Evolutionary conservation across 306 rosid species (phyloP), one percentile per base, ranked within the genome.

Genomic region (Cajanus cajan): DNA sequence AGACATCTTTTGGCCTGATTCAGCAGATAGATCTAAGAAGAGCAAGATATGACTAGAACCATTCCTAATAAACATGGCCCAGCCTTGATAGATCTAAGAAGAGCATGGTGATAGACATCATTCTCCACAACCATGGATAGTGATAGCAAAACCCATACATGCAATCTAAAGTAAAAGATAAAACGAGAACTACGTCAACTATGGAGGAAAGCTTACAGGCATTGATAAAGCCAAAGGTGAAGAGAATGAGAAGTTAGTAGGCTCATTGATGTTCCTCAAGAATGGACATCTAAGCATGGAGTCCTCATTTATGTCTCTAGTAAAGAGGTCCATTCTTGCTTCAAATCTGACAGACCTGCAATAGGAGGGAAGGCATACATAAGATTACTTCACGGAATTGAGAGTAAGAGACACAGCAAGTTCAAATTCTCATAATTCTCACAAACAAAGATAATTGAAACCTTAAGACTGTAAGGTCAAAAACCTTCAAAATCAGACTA

Each of bases 211-310:
- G 79, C 96, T 89, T 86, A 95, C 98, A 14, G 97, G 97, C 87
- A 81, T 62, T 5, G 97, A 88, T 73, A 92, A 86, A 28, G 90
- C 90, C 94, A 95, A 40, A 61, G 98, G 85, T 5, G 97, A 84
- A 82, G 93, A 83, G 84, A 95, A 93, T 24, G 97, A 91, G 71
- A 95, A 93, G 72, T 87, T 91, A 76, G 98, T 95, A 25, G 98
- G 98, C 82, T 95, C 98, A 69, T 92, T 92, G 82, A 95, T 95
- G 92, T 95, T 95, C 84, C 98, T 88, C 90, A 95, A 79, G 89
- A 95, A 95, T 16, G 98, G 98, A 62, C 98, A 95, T 78, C 91
- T 84, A 73, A 87, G 94, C 63, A 91, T 70, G 22, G 90, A 86
- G 64, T 92, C 96, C 64, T 84, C 94, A 16, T 79, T 86, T 43